A percentile compares a stretch with the other conserved stretches of the same genome.
Evolutionary conservation across 129 eudicot genomes (phyloP).

Genomic region (Calendula officinalis): DNA sequence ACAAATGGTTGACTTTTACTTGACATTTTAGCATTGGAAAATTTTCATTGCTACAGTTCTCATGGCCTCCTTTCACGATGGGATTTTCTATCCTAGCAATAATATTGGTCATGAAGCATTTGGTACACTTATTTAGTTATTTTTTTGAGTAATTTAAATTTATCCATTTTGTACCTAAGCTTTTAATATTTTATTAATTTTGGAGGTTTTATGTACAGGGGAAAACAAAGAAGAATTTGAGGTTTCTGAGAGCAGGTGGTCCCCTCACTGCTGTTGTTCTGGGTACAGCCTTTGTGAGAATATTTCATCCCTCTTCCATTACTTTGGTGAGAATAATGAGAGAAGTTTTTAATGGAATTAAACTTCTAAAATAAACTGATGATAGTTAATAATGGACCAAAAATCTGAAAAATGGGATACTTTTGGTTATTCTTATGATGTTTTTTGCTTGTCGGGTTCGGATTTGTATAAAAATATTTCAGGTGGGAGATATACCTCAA

Average conservation of each 20-base stretch:
- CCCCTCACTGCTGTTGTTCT: conserved; percentile 92
- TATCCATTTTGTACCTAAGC: neutral
- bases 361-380: conserved; percentile 13
- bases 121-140: conserved; percentile 43
- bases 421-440: neutral
- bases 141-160: neutral
- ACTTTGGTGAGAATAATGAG: conserved; percentile 64
- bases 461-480: conserved; percentile 17
- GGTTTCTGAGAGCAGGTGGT: conserved; percentile 80
- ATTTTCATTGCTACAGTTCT: conserved; percentile 47
- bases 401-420: conserved; percentile 1
- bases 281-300: conserved; percentile 75
- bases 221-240: conserved; percentile 61
- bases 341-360: conserved; percentile 27
- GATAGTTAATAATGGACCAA: conserved; percentile 7
- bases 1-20: conserved; percentile 3
- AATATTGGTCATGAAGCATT: conserved; percentile 74
- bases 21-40: conserved; percentile 8
- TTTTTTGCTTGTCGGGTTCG: conserved; percentile 10
- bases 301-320: conserved; percentile 76
- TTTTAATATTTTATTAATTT: conserved; percentile 11
- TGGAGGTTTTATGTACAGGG: conserved; percentile 46
- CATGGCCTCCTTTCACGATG: conserved; percentile 88
- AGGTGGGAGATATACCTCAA: conserved; percentile 93
- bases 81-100: conserved; percentile 70